phyloP scores from a whole-genome alignment of 1,139 yeast genomes.

The Keqinozyma sinolaborantium region DNA sequence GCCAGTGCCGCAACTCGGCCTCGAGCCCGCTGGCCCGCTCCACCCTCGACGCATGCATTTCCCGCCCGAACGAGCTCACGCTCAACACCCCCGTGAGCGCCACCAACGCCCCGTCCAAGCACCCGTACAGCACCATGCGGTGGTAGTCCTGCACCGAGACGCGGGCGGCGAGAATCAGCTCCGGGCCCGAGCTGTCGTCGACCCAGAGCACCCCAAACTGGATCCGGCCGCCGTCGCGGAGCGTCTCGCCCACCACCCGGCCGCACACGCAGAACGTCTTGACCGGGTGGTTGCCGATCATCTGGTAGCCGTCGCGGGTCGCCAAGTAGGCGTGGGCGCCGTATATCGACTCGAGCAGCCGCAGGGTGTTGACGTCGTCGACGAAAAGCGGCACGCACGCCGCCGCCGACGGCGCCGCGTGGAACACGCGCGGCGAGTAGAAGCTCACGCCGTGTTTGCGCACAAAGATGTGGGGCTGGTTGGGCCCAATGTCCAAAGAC shows the following conservation, averaged over 20 bases:
- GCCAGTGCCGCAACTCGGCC: too few species aligned
- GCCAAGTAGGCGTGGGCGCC: slow-evolving; percentile 10
- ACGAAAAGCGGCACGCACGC: slow-evolving; percentile 10
- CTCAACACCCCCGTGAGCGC: slow-evolving; percentile 7
- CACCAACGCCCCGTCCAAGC: too few species aligned
- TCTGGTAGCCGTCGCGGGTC: slow-evolving; percentile 6
- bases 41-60: too few species aligned
- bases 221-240: slow-evolving; percentile 6
- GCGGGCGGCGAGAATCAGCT: slow-evolving; percentile 11
- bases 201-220: slow-evolving; percentile 8
- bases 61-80: background rate
- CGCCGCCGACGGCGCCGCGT: slow-evolving; percentile 9
- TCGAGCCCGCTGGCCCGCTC: too few species aligned
- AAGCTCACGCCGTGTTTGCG: slow-evolving; percentile 8
- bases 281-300: slow-evolving; percentile 16
- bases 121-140: too few species aligned
- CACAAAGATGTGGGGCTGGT: slow-evolving; percentile 13
- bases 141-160: slow-evolving; percentile 2
- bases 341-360: slow-evolving; percentile 8
- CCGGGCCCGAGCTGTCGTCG: slow-evolving; percentile 15
- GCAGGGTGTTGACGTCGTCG: slow-evolving; percentile 10
- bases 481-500: slow-evolving; percentile 13
- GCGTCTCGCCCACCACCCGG: slow-evolving; percentile 8
- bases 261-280: slow-evolving; percentile 9
- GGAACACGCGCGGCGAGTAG: slow-evolving; percentile 16